Percentiles rank a stretch among this genome's conserved stretches.
Conservation (phyloP, 768 basidiomycete genomes). For the Calocybe cyanea region DNA sequence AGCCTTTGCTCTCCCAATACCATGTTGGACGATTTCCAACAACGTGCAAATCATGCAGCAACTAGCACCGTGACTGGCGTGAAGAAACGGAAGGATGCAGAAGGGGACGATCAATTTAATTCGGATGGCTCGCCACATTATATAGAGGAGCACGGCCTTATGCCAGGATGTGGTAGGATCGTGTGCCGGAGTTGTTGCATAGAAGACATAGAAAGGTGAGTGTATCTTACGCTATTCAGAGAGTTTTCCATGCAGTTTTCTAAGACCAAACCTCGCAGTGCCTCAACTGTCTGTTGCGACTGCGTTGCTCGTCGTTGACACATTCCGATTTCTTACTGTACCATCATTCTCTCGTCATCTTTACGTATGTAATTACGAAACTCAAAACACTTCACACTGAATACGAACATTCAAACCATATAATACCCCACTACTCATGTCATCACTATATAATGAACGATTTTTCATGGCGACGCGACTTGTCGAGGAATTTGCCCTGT, state of each 20-base stretch:
- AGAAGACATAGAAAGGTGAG: constrained; percentile 39
- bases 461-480: too few relatives aligned
- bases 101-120: constrained; percentile 12
- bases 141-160: constrained; percentile 15
- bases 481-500: too few relatives aligned
- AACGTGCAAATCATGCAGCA: neutral
- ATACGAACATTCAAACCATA: too few relatives aligned
- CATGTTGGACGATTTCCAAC: constrained; percentile 16
- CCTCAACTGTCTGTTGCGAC: constrained; percentile 35
- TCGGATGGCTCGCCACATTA: constrained; percentile 3
- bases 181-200: constrained; percentile 44
- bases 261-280: too few relatives aligned
- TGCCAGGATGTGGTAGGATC: constrained; percentile 35
- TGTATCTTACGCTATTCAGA: neutral
- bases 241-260: neutral
- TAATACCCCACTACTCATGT: too few relatives aligned
- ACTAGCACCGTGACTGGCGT: constrained; percentile 7
- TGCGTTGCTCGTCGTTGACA: too few relatives aligned
- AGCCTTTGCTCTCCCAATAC: constrained; percentile 25
- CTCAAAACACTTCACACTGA: too few relatives aligned
- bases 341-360: too few relatives aligned
- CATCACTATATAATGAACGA: too few relatives aligned
- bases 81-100: constrained; percentile 13
- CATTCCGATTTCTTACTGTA: too few relatives aligned
- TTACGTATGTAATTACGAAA: too few relatives aligned